Conservation (phyloP, 805 yeast genomes). For the Starmerella khaoyaiensis region DNA sequence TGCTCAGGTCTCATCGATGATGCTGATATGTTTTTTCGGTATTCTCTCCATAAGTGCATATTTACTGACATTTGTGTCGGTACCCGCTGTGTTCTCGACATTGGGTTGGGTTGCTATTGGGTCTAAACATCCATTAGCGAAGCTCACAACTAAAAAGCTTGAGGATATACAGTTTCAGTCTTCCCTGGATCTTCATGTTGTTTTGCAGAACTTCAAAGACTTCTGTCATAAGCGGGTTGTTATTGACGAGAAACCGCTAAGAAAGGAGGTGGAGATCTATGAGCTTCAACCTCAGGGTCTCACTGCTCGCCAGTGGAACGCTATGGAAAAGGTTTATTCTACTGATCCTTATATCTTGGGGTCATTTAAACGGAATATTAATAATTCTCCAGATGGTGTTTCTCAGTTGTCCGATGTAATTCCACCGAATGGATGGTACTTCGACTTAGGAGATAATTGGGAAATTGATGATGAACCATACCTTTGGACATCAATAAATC, state of each 20-base stretch:
- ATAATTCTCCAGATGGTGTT: conserved; percentile 55
- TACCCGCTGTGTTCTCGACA: conserved; percentile 45
- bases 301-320: conserved; percentile 48
- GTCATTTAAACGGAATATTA: conserved; percentile 35
- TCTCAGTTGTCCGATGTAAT: conserved; percentile 39
- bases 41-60: conserved; percentile 24
- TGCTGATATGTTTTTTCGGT: conserved; percentile 35
- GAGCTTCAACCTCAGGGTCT: conserved; percentile 59
- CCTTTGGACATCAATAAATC: conserved; percentile 39
- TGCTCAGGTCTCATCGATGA: conserved; percentile 50
- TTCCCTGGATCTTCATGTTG: conserved; percentile 3
- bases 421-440: conserved; percentile 68
- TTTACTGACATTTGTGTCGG: conserved; percentile 36
- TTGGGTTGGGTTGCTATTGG: conserved; percentile 45
- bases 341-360: conserved; percentile 40
- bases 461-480: conserved; percentile 41
- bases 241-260: conserved; percentile 57
- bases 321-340: conserved; percentile 38
- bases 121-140: conserved; percentile 47
- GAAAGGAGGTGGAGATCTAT: conserved; percentile 55
- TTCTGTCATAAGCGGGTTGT: conserved; percentile 31
- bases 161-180: conserved; percentile 17
- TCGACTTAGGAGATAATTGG: conserved; percentile 52
- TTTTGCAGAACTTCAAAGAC: background rate
- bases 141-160: conserved; percentile 24